These are phyloP conservation scores for Acacia crassicarpa DNA, from an alignment of 306 rosid species.

Conservation along the genomic window DNA sequence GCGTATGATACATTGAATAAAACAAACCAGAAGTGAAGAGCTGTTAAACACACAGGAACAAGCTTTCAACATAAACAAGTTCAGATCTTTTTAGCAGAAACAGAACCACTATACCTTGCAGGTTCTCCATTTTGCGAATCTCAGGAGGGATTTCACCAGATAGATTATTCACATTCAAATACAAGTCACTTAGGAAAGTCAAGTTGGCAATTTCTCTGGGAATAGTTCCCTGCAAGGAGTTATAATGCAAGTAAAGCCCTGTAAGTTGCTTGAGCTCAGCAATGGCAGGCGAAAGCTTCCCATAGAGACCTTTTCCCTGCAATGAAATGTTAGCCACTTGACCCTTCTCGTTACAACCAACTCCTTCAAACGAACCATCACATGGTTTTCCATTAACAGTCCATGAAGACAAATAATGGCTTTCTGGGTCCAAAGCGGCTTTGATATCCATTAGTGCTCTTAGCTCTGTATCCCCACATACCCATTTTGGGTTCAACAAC, in stretches of 20 bases:
- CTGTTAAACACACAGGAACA: background rate
- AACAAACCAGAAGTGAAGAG: conserved; percentile 5
- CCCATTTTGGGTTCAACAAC: conserved; percentile 36
- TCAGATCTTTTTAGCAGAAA: background rate
- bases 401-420: conserved; percentile 61
- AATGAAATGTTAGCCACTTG: conserved; percentile 65
- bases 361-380: conserved; percentile 59
- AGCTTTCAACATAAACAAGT: background rate
- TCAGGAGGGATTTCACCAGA: conserved; percentile 69
- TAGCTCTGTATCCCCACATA: conserved; percentile 54
- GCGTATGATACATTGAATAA: background rate
- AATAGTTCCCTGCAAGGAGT: conserved; percentile 63
- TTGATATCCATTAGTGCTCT: conserved; percentile 64
- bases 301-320: conserved; percentile 74
- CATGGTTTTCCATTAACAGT: conserved; percentile 54
- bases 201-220: conserved; percentile 62
- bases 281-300: conserved; percentile 70
- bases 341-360: conserved; percentile 68
- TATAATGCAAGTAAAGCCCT: conserved; percentile 78
- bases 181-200: conserved; percentile 63
- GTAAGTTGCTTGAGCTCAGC: conserved; percentile 65
- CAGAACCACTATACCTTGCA: conserved; percentile 53
- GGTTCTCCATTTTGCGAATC: conserved; percentile 51
- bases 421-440: conserved; percentile 61
- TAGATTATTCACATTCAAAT: conserved; percentile 70